Base-by-base conservation (phyloP, 768 basidiomycete species). In the Xanthoconium stramineum region DNA sequence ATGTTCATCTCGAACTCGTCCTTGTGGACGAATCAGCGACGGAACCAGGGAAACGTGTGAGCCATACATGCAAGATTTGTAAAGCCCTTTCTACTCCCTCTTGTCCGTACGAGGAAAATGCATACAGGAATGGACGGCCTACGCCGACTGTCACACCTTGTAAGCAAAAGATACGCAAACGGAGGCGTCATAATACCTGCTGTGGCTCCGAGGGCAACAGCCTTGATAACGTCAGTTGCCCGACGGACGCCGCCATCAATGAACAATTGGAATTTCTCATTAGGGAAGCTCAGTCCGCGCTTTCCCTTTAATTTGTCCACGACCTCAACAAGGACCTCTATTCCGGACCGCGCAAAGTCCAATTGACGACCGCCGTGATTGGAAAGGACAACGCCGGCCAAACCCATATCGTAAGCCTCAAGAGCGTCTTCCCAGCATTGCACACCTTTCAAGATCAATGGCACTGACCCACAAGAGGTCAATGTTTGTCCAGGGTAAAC, bases 1-100 rank as follows among this genome's bases (percentile, higher is more conserved):
- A 98, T 81, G 73, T 96, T 94, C 96, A 98, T 98, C 77, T 95
- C 92, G 64, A 99, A 93, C 71, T 99, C 96, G 62, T 95, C 92
- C 93, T 98, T 66, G 10, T 8, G 30, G 28, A 33, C 6, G 14
- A 42, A 24, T 62, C 13, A 59, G 43, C 19, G 39, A 28, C 14
- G 20, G 49, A 44, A 15, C 13, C 12, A 46, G 12, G 11, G 36
- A 39, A 29, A 36, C 6, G 2, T 15, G 3, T 10, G n/a, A 29
- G 7, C 66, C 81, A 54, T 63, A 88, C 91, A 60, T 80, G 79
- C 45, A 95, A 70, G 49, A 96, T 91, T 63, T 90, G 81, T 51
- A 97, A 65, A 1, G 91, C 91, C 60, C 81, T 84, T 51, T 91
- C 86, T 28, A 96, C 88, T 10, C 96, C 96, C 28, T 91, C 91